A percentile compares a stretch with the other conserved stretches of the same genome.
Conservation (phyloP, 192 early-diverging fungal genomes). For the Jimgerdemannia flammicorona region DNA sequence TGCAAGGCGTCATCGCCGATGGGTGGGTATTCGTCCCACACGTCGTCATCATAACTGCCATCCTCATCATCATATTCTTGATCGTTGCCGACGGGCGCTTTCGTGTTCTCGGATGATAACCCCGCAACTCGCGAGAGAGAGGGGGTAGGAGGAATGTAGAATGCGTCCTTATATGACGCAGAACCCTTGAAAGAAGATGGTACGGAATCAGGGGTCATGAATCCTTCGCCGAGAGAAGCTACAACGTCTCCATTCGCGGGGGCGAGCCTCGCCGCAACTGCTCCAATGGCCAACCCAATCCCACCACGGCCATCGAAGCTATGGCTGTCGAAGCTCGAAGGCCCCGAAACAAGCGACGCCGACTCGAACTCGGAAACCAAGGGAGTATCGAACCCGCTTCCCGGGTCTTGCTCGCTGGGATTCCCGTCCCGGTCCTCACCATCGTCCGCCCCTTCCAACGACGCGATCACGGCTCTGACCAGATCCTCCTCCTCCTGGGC, state of each 20-base stretch:
- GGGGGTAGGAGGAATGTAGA: too few relatives aligned
- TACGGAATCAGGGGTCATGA: not conserved
- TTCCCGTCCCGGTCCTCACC: not conserved
- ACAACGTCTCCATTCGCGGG: not conserved
- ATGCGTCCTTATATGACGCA: too few relatives aligned
- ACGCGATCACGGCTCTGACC: constrained; percentile 27
- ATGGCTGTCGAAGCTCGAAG: not conserved
- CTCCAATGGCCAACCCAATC: not conserved
- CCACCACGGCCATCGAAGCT: not conserved
- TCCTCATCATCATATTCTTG: not conserved
- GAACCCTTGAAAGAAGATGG: not conserved
- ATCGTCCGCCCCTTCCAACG: constrained; percentile 10
- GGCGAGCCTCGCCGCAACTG: too few relatives aligned
- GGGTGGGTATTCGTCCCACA: not conserved
- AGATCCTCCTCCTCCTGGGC: constrained; percentile 27
- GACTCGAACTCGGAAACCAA: not conserved
- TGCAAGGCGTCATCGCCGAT: not conserved
- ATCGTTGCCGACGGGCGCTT: not conserved
- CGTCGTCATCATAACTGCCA: not conserved
- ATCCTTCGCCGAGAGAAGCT: not conserved
- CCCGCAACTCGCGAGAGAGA: too few relatives aligned
- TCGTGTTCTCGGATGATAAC: not conserved
- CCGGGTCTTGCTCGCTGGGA: not conserved
- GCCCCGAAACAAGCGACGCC: not conserved
- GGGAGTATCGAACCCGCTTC: not conserved